phyloP scores from a whole-genome alignment of 2,329 filamentous ascomycete species.

The Clarireedia hainanense region DNA sequence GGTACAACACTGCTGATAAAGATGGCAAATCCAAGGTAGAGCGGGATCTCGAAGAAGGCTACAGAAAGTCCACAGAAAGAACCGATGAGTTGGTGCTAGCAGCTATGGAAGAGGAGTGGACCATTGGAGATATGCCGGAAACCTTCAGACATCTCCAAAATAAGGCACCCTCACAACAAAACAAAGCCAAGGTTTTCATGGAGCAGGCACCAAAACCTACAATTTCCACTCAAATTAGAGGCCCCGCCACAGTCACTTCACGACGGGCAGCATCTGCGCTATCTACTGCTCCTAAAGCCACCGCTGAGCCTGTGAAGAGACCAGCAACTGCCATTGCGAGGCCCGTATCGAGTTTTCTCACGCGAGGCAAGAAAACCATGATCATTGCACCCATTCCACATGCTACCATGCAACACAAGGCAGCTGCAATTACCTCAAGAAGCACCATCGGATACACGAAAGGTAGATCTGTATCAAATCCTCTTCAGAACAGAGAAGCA shows the following conservation, averaged over 20 bases:
- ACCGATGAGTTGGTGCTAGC: conserved; percentile 61
- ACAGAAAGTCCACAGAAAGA: conserved; percentile 36
- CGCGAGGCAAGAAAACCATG: conserved; percentile 31
- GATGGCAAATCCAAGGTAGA: conserved; percentile 57
- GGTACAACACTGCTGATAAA: conserved; percentile 53
- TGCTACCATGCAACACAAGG: conserved; percentile 47
- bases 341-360: conserved; percentile 24
- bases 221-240: conserved; percentile 16
- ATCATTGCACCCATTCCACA: conserved; percentile 33
- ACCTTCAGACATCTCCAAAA: conserved; percentile 30
- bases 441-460: conserved; percentile 82
- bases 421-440: conserved; percentile 61
- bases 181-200: conserved; percentile 9
- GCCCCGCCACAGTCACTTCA: conserved; percentile 46
- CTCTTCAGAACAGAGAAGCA: conserved; percentile 20
- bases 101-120: conserved; percentile 57
- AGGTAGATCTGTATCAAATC: conserved; percentile 50
- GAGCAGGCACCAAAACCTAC: conserved; percentile 19
- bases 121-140: conserved; percentile 47
- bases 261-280: conserved; percentile 47
- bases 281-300: conserved; percentile 32
- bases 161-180: conserved; percentile 15
- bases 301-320: conserved; percentile 25
- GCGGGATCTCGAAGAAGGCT: conserved; percentile 47
- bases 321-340: conserved; percentile 28